A percentile compares a stretch with the other conserved stretches of the same genome.
Conservation (phyloP, 2,329 filamentous ascomycete species). For the Trichoderma hamatum region DNA sequence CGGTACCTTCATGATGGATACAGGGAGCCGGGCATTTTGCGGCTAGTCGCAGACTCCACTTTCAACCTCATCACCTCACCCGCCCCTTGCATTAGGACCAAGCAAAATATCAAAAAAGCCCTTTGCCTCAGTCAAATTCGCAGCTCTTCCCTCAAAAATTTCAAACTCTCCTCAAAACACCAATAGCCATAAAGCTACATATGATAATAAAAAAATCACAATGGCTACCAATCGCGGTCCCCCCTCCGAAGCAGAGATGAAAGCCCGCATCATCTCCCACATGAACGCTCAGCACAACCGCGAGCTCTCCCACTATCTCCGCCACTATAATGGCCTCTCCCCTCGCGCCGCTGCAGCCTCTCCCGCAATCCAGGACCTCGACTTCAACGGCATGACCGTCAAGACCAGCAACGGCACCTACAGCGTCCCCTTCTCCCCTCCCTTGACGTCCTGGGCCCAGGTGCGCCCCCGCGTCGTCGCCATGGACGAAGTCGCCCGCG, state of each 20-base stretch:
- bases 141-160: background rate
- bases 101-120: background rate
- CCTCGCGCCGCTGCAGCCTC: conserved; percentile 53
- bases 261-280: conserved; percentile 63
- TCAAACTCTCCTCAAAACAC: background rate
- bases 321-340: conserved; percentile 66
- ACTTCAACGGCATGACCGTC: conserved; percentile 65
- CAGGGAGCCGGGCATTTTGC: background rate
- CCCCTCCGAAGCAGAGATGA: conserved; percentile 37
- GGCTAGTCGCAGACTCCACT: conserved; percentile 5
- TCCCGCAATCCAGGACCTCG: conserved; percentile 67
- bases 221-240: conserved; percentile 2
- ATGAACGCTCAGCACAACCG: conserved; percentile 84
- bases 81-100: background rate
- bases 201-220: background rate
- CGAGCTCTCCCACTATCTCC: conserved; percentile 77
- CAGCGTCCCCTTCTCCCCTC: conserved; percentile 68
- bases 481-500: conserved; percentile 63
- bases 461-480: conserved; percentile 70
- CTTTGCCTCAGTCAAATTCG: background rate
- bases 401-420: conserved; percentile 48
- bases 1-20: too few relatives aligned
- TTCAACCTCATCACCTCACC: conserved; percentile 12
- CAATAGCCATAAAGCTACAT: too few relatives aligned
- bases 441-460: conserved; percentile 69